A percentile compares a stretch with the other conserved stretches of the same genome.
These are phyloP conservation scores for Trametes cinnabarina DNA, from an alignment of 768 basidiomycete species.

Conservation along the genomic window DNA sequence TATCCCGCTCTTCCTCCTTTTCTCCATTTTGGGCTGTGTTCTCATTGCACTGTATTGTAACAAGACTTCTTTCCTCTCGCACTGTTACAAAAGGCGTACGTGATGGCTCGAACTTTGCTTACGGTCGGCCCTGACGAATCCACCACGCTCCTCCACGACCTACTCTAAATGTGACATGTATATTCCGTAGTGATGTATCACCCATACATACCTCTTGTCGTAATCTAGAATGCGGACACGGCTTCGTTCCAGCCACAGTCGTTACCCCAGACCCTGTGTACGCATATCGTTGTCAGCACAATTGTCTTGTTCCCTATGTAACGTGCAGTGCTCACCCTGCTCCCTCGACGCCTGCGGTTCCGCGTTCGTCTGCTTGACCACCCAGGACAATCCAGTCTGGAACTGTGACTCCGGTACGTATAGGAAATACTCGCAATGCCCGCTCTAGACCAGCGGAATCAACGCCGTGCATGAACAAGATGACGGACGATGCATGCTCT, in stretches of 20 bases:
- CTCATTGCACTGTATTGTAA: conserved; percentile 82
- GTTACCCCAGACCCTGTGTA: conserved; percentile 32
- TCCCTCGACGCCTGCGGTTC: conserved; percentile 71
- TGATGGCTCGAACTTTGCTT: conserved; percentile 46
- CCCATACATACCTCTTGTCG: conserved; percentile 33
- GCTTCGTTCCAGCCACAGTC: conserved; percentile 36
- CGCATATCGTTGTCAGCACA: conserved; percentile 12
- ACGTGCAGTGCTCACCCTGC: conserved; percentile 58
- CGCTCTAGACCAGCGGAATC: conserved; percentile 62
- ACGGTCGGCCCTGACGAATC: conserved; percentile 30
- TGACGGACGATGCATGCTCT: conserved; percentile 28
- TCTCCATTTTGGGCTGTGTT: conserved; percentile 45
- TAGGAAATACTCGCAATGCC: conserved; percentile 71
- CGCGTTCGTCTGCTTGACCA: conserved; percentile 49
- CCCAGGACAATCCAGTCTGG: conserved; percentile 79
- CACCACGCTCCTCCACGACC: conserved; percentile 29
- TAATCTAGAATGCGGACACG: conserved; percentile 38
- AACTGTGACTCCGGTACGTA: conserved; percentile 73
- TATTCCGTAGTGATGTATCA: conserved; percentile 38
- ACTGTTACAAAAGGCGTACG: conserved; percentile 51
- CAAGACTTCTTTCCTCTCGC: conserved; percentile 53
- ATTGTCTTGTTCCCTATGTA: neutral
- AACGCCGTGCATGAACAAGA: conserved; percentile 61
- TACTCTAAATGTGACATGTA: conserved; percentile 34
- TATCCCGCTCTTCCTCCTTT: conserved; percentile 60